Evolutionary conservation across 192 early-diverging fungal species (phyloP), one percentile per base, ranked within the genome.

Genomic region (Geranomyces michiganensis): DNA sequence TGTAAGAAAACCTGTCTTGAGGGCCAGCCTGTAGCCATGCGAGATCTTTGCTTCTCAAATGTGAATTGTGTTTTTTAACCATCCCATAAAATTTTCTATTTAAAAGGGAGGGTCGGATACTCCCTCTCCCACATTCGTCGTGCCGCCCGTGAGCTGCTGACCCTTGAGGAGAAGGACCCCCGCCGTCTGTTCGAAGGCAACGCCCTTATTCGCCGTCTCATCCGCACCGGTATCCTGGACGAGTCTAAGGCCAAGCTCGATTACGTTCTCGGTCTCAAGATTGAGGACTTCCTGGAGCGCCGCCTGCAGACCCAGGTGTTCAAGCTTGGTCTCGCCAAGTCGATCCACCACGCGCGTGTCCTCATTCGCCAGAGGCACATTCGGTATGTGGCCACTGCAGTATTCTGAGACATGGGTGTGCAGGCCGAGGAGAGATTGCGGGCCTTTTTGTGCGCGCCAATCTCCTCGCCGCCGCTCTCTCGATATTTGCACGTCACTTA

Each of bases 71-170:
- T n/a, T n/a, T n/a, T n/a, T n/a, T n/a, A n/a, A n/a, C n/a, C n/a
- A n/a, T n/a, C n/a, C n/a, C n/a, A n/a, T n/a, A n/a, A n/a, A n/a
- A n/a, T 60, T 64, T 64, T 41, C 0, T 41, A 41, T 65, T 47
- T 19, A n/a, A 41, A 41, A 68, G 66, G 92, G 92, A 90, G 96
- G 80, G 92, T 99, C 62, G 94, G 92, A 74, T 91, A 89, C 84
- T 93, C 92, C 75, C 90, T 99, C 73, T 99, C 96, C 85, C 96
- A 97, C 86, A 96, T 99, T 78, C 96, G 96, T 89, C 96, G 96
- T 97, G 96, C 96, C 71, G 96, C 96, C 74, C 94, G 96, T 96
- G 96, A 99, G 86, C 92, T 99, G 70, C 87, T 99, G 74, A 97
- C 93, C 66, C 87, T 97, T 65, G 94, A 96, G 66, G 90, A 89